Conservation (phyloP, 495 filamentous ascomycete genomes). For the Penicillium salamii region DNA sequence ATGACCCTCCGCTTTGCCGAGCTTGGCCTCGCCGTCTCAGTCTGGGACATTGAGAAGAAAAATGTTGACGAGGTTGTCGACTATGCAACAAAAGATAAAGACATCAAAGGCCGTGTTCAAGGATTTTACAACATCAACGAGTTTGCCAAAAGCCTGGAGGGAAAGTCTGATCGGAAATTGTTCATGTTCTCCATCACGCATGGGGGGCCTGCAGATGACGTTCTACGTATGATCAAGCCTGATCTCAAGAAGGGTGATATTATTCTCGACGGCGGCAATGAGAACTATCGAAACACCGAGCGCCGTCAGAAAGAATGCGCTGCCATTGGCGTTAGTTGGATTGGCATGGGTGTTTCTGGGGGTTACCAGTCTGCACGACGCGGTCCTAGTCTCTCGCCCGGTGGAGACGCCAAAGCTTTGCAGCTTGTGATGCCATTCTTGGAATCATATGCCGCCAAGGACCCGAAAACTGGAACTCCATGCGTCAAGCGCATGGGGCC, state of each 20-base stretch:
- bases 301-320: conserved; percentile 56
- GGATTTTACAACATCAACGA: conserved; percentile 38
- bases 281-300: conserved; percentile 68
- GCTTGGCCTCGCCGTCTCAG: conserved; percentile 55
- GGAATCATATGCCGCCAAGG: conserved; percentile 59
- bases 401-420: conserved; percentile 57
- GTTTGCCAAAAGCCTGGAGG: conserved; percentile 39
- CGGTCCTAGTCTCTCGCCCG: conserved; percentile 63
- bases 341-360: conserved; percentile 68
- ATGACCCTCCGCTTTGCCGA: conserved; percentile 67
- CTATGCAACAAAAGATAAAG: conserved; percentile 16
- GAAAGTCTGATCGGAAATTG: conserved; percentile 35
- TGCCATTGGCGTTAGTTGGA: conserved; percentile 56
- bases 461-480: conserved; percentile 50
- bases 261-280: conserved; percentile 70
- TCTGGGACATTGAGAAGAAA: conserved; percentile 54
- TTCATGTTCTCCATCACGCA: conserved; percentile 71
- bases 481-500: conserved; percentile 63
- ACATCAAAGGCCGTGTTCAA: conserved; percentile 30
- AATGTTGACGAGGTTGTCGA: conserved; percentile 43
- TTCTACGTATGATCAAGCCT: conserved; percentile 55
- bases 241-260: conserved; percentile 62
- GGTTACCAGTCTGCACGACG: conserved; percentile 66
- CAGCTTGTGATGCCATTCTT: conserved; percentile 63
- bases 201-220: conserved; percentile 63